Evolutionary conservation across 495 filamentous ascomycete genomes (phyloP), one percentile per base, ranked within the genome.

Genomic region (Aspergillus indologenus): DNA sequence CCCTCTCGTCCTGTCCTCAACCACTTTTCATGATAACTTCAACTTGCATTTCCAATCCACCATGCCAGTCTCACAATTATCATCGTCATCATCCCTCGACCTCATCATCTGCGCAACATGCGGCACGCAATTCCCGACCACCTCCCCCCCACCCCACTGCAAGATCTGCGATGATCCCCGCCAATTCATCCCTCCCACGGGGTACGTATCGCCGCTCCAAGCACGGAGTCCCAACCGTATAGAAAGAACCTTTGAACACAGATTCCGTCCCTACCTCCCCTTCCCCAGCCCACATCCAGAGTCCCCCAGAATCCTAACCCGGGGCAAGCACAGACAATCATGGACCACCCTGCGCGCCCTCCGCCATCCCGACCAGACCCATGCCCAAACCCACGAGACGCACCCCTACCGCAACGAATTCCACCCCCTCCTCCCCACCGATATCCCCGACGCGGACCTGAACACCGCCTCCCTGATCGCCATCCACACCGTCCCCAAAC

Each of bases 141-240:
- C 77, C 17, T 44, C 60, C n/a, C 44, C 73, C 14, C 74, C 83
- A 19, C 74, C 67, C 18, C 77, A 71, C 6, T 92, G 89, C 75
- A 81, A 83, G 53, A 90, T 92, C 58, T 92, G 89, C 70, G 89
- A 91, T 72, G 83, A 85, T 59, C 82, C 88, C 1, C 80, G 89
- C 6, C 89, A 91, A 72, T 92, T 81, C 66, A 81, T 88, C 0
- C 84, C 84, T 3, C 73, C 78, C 0, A 71, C 79, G 0, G 67
- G 86, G 86, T 18, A 15, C n/a, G 51, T 57, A 19, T 20, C 26
- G 7, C 14, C 20, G 3, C 5, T 23, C 21, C 15, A 18, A n/a
- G n/a, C n/a, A n/a, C n/a, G n/a, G n/a, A n/a, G n/a, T n/a, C n/a
- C n/a, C n/a, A n/a, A n/a, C n/a, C n/a, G n/a, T n/a, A n/a, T n/a